phyloP scores from a whole-genome alignment of 192 early-diverging fungal species.

The Chytriomyces sp. region DNA sequence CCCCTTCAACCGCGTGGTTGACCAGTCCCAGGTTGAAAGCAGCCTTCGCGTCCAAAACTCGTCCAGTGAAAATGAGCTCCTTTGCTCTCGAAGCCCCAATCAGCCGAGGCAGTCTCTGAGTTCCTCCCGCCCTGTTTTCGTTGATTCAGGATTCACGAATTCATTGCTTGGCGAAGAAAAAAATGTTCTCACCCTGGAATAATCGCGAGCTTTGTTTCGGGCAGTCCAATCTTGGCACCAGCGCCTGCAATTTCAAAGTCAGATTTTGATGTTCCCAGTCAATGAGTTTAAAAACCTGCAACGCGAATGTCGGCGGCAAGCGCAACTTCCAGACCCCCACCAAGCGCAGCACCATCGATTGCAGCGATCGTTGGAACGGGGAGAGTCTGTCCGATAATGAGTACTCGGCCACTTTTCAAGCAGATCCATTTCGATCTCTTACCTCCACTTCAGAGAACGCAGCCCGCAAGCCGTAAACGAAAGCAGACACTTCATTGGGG shows the following conservation, averaged over 20 bases:
- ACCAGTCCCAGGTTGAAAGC: conserved; percentile 77
- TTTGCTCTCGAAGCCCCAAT: conserved; percentile 89
- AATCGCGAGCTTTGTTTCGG: conserved; percentile 92
- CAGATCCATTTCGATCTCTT: not conserved
- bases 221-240: conserved; percentile 81
- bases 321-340: conserved; percentile 91
- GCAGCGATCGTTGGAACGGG: conserved; percentile 93
- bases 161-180: not conserved
- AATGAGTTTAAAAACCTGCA: conserved; percentile 60
- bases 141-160: not conserved
- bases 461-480: conserved; percentile 77
- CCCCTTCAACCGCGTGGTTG: conserved; percentile 74
- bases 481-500: conserved; percentile 74
- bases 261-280: not conserved
- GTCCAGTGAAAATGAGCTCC: conserved; percentile 90
- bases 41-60: conserved; percentile 64
- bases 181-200: conserved; percentile 79
- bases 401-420: not conserved
- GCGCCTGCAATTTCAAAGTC: conserved; percentile 41
- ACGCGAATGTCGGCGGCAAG: conserved; percentile 88
- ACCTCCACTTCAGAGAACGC: conserved; percentile 84
- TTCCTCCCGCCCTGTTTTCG: conserved; percentile 84
- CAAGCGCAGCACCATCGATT: conserved; percentile 91
- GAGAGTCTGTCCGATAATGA: conserved; percentile 57
- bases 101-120: conserved; percentile 85